Conservation (phyloP, 352 stramenopile genomes). For the Phytopythium mirpurense region DNA sequence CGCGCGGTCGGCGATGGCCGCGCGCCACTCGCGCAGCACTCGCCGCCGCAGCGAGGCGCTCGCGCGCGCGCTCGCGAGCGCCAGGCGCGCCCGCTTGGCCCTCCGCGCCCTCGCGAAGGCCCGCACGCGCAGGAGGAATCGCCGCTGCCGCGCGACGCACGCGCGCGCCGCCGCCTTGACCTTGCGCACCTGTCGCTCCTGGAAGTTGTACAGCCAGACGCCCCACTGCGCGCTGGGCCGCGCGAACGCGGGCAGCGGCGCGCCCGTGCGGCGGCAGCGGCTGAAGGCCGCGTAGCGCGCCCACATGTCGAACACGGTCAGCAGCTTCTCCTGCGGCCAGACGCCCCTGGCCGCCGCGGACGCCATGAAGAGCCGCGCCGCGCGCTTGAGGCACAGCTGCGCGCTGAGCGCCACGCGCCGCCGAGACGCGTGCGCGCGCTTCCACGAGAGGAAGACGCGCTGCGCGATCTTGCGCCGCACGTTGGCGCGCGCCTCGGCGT, state of each 20-base stretch:
- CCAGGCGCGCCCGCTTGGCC: not conserved
- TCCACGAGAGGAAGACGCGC: conserved; percentile 59
- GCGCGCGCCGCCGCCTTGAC: conserved; percentile 55
- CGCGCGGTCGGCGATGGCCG: conserved; percentile 37
- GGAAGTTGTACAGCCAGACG: conserved; percentile 71
- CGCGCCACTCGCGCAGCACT: conserved; percentile 39
- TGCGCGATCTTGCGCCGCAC: conserved; percentile 69
- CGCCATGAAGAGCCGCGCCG: conserved; percentile 52
- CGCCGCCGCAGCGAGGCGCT: conserved; percentile 7
- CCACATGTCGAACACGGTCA: conserved; percentile 68
- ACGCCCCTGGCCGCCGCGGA: conserved; percentile 27
- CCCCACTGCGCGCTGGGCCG: conserved; percentile 58
- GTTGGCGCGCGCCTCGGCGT: conserved; percentile 36
- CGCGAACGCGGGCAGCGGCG: conserved; percentile 39
- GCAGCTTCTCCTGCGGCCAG: conserved; percentile 57
- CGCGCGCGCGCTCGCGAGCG: not conserved
- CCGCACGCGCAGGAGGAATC: conserved; percentile 35
- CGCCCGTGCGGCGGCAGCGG: conserved; percentile 37
- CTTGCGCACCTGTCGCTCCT: conserved; percentile 66
- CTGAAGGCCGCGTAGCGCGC: conserved; percentile 50
- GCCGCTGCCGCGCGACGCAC: conserved; percentile 37
- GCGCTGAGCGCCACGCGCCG: conserved; percentile 54
- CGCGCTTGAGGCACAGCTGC: conserved; percentile 69
- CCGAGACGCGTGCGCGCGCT: conserved; percentile 35
- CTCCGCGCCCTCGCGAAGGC: conserved; percentile 17